Percentiles rank a stretch among this genome's conserved stretches.
Conservation (phyloP, 1,284 basidiomycete species). For the Trichosporon sp. region DNA sequence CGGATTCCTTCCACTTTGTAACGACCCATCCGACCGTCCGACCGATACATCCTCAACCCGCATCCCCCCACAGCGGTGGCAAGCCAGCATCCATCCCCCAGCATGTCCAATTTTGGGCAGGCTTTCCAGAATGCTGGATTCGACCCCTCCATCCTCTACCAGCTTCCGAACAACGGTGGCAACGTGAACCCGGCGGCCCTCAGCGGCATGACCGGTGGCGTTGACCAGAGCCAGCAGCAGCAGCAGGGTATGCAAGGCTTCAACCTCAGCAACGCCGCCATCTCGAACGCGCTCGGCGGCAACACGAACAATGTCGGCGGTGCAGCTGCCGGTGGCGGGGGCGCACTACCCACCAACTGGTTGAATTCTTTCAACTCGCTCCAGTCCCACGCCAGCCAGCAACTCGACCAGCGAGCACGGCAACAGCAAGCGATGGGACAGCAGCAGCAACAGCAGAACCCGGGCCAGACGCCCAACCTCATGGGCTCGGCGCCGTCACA, state of each 20-base stretch:
- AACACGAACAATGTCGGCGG: constrained; percentile 17
- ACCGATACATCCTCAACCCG: neutral
- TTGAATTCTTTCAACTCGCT: constrained; percentile 30
- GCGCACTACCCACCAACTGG: constrained; percentile 28
- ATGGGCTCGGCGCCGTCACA: constrained; percentile 25
- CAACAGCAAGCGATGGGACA: constrained; percentile 17
- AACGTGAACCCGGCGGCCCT: constrained; percentile 22
- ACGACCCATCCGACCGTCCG: neutral
- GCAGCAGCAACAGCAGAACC: constrained; percentile 17
- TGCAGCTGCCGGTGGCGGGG: constrained; percentile 13
- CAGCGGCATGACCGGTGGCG: constrained; percentile 22
- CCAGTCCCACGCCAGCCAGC: constrained; percentile 28
- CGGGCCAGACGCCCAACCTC: constrained; percentile 20
- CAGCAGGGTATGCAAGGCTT: constrained; percentile 25
- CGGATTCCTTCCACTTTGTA: constrained; percentile 11
- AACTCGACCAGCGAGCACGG: constrained; percentile 23
- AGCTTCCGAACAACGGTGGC: constrained; percentile 24
- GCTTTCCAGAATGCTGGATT: constrained; percentile 32
- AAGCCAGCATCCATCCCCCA: constrained; percentile 22
- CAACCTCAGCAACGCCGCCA: constrained; percentile 28
- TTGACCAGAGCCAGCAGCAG: constrained; percentile 28
- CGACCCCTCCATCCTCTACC: constrained; percentile 33
- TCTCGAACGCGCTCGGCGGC: constrained; percentile 13
- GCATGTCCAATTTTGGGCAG: constrained; percentile 36
- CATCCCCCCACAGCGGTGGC: neutral